Evolutionary conservation across 768 basidiomycete species (phyloP).

Genomic region (Psilocybe subaeruginosa): DNA sequence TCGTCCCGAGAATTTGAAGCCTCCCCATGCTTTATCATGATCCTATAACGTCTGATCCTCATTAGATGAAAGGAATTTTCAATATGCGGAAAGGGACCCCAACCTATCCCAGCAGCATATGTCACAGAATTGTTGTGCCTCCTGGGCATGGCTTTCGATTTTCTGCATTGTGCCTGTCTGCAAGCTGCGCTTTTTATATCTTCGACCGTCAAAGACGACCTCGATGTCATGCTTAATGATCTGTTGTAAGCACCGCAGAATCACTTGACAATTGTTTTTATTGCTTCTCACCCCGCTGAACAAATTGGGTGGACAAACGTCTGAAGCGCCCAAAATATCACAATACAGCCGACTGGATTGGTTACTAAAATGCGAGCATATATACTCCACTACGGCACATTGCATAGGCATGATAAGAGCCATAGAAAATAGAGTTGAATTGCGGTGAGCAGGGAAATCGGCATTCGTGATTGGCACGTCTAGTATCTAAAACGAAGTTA

Average conservation of each 20-base stretch:
- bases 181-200: constrained; percentile 18
- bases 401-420: constrained; percentile 26
- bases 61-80: constrained; percentile 14
- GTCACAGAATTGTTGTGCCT: constrained; percentile 10
- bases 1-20: constrained; percentile 61
- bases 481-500: constrained; percentile 7
- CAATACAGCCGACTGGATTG: not conserved
- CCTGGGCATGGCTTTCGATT: not conserved
- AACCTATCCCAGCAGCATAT: constrained; percentile 44
- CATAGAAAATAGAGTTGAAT: constrained; percentile 5
- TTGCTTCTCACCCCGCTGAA: constrained; percentile 17
- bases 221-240: constrained; percentile 19
- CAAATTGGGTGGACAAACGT: constrained; percentile 6
- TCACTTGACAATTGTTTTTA: not conserved
- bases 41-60: constrained; percentile 49
- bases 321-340: not conserved
- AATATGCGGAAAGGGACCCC: constrained; percentile 12
- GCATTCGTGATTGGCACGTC: not conserved
- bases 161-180: not conserved
- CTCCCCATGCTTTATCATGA: constrained; percentile 68
- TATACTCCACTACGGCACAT: constrained; percentile 24
- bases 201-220: constrained; percentile 17
- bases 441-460: not conserved
- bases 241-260: not conserved
- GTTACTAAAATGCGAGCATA: constrained; percentile 8